Evolutionary conservation across 306 rosid species (phyloP).

Genomic region (Coriaria nepalensis): DNA sequence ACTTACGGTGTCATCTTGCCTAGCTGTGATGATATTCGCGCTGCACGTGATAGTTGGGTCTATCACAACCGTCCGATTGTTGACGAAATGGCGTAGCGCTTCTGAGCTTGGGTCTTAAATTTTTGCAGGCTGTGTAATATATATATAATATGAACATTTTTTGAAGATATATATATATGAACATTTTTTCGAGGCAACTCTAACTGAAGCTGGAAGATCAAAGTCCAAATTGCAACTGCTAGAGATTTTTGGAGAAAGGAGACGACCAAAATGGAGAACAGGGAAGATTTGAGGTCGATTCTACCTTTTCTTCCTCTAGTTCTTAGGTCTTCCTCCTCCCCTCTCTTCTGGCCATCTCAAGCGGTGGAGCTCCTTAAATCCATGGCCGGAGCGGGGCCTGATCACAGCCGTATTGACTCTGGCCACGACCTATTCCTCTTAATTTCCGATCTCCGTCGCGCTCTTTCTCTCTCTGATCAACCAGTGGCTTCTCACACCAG

Average conservation of each 20-base stretch:
- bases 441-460: constrained; percentile 41
- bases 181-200: not conserved
- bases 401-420: constrained; percentile 36
- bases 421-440: constrained; percentile 37
- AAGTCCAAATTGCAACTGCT: too few species aligned
- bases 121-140: too few species aligned
- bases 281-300: constrained; percentile 58
- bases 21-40: too few species aligned
- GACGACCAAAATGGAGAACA: constrained; percentile 39
- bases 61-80: too few species aligned
- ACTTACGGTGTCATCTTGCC: too few species aligned
- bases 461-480: constrained; percentile 35
- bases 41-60: too few species aligned
- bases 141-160: too few species aligned
- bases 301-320: constrained; percentile 47
- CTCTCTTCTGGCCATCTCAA: constrained; percentile 68
- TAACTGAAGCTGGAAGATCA: too few species aligned
- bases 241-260: too few species aligned
- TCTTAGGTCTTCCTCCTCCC: constrained; percentile 30
- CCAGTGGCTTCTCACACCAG: constrained; percentile 33
- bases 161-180: too few species aligned
- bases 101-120: too few species aligned
- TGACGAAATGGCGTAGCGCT: too few species aligned
- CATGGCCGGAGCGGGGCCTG: constrained; percentile 37
- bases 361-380: constrained; percentile 41